Evolutionary conservation across 805 yeast species (phyloP), one percentile per base, ranked within the genome.

Genomic region (Metahyphopichia silvanorum): DNA sequence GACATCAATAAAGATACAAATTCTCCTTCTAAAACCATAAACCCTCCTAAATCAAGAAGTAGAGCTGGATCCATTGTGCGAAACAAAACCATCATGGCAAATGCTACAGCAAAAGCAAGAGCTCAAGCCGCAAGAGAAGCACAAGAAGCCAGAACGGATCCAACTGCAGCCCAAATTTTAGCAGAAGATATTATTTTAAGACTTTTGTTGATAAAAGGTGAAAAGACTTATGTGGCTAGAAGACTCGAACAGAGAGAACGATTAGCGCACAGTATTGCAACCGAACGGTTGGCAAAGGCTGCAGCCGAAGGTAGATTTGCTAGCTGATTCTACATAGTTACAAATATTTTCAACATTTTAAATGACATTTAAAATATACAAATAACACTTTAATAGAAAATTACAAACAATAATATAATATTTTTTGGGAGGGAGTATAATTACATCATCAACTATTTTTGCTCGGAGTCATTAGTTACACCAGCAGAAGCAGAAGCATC

Each of bases 141-240:
- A 1, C 58, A 66, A 12, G 53, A 53, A 25, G 65, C 63, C 2
- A 51, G 51, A 38, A 69, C 75, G 7, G 70, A 69, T 35, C 66
- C 66, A 55, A 48, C 60, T 5, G 51, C 61, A n/a, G 63, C 67
- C 0, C 69, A 66, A 32, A 54, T 63, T 2, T 45, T 53, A 4
- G 71, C 74, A 5, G 89, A 85, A 44, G 86, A 86, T 44, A 70
- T 87, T 9, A 67, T 89, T 5, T 57, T 91, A 39, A 69, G 97
- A 31, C 67, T 87, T 11, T 53, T 91, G 33, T 58, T 88, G 16
- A 67, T 88, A 23, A 76, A 79, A 37, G 85, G 78, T 15, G 81
- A 82, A 31, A 60, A 64, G 25, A 68, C 68, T 1, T 82, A 68
- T 51, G 86, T 86, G 3, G 66, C 73, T 7, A 63, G 66, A 39